Percentiles rank a stretch among this genome's conserved stretches.
These are phyloP conservation scores for Torrubiellomyces zombiae DNA, from an alignment of 2,329 filamentous ascomycete genomes.

Conservation along the genomic window DNA sequence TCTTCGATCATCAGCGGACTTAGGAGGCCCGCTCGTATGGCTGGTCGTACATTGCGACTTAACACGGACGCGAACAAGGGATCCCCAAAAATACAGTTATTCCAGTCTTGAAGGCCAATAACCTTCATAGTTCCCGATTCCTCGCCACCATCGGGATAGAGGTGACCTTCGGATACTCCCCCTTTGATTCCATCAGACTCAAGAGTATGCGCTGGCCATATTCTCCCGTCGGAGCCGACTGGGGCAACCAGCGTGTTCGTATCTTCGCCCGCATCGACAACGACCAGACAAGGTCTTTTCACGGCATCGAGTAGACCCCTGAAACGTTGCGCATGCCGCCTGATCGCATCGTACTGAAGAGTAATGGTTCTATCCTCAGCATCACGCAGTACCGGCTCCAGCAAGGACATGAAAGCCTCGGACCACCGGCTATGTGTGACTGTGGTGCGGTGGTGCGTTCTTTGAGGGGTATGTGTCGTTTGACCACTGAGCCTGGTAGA, in stretches of 20 bases:
- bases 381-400: conserved; percentile 40
- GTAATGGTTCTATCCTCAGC: conserved; percentile 42
- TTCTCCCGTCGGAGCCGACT: background rate
- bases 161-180: too few species aligned
- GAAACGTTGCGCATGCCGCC: conserved; percentile 33
- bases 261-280: conserved; percentile 35
- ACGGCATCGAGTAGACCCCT: conserved; percentile 34
- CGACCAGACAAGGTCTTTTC: conserved; percentile 31
- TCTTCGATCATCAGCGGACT: too few species aligned
- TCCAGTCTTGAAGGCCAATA: conserved; percentile 34
- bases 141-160: too few species aligned
- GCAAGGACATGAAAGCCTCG: conserved; percentile 36
- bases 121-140: too few species aligned
- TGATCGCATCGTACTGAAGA: conserved; percentile 38
- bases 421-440: conserved; percentile 30
- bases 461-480: background rate
- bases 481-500: too few species aligned
- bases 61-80: conserved; percentile 36
- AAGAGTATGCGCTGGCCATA: too few species aligned
- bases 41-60: conserved; percentile 22
- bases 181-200: conserved; percentile 2
- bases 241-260: conserved; percentile 28
- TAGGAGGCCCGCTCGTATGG: conserved; percentile 31
- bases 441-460: background rate
- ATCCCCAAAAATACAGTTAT: conserved; percentile 41